Conservation (phyloP, 345 rosid species). For the Bruguiera gymnorhiza region DNA sequence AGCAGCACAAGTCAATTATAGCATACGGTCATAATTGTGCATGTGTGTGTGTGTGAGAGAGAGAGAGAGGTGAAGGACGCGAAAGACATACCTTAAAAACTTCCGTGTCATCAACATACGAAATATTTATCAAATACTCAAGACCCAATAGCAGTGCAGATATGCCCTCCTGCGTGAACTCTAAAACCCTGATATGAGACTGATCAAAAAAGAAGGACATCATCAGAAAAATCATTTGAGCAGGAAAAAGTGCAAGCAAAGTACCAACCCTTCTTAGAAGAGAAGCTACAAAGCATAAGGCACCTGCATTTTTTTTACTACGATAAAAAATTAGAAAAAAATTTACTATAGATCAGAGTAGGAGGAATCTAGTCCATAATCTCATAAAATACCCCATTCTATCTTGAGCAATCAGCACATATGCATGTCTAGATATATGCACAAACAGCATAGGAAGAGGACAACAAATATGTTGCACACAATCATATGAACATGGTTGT, state of each 20-base stretch:
- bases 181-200: conserved; percentile 85
- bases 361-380: too few species aligned
- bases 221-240: conserved; percentile 9
- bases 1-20: neutral
- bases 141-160: conserved; percentile 70
- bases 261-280: neutral
- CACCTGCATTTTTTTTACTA: neutral
- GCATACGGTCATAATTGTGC: neutral
- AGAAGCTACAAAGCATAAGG: neutral
- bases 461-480: too few species aligned
- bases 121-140: conserved; percentile 82
- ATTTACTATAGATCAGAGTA: too few species aligned
- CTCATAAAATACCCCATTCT: too few species aligned
- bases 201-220: conserved; percentile 26
- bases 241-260: neutral
- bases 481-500: too few species aligned
- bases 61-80: neutral
- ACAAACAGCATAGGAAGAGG: too few species aligned
- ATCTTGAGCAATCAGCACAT: too few species aligned
- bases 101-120: conserved; percentile 98
- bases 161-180: conserved; percentile 64
- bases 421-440: too few species aligned
- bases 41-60: neutral
- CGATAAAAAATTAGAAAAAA: too few species aligned
- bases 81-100: conserved; percentile 77